A percentile compares a stretch with the other conserved stretches of the same genome.
Conservation (phyloP, 73 alveolate genomes). For the Urostyla sp. region DNA sequence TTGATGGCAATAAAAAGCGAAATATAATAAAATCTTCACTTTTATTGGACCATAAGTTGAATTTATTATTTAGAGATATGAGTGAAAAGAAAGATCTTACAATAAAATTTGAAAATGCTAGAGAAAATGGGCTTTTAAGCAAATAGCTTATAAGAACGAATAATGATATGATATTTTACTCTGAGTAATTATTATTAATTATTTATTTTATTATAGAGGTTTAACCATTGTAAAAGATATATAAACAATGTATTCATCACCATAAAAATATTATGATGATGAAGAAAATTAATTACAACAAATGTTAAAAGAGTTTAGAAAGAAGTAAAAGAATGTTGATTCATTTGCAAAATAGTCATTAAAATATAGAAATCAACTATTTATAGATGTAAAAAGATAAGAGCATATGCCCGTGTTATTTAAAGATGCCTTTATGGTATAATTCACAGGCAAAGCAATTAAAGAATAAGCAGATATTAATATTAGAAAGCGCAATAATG, state of each 20-base stretch:
- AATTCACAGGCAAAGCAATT: neutral
- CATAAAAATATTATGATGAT: too few relatives aligned
- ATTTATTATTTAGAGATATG: slow-evolving; percentile 15
- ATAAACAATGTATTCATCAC: too few relatives aligned
- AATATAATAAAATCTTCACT: neutral
- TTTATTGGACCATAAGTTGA: slow-evolving; percentile 10
- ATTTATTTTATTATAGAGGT: neutral
- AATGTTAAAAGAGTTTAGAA: too few relatives aligned
- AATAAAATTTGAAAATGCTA: neutral
- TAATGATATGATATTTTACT: slow-evolving; percentile 37
- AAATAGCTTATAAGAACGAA: slow-evolving; percentile 31
- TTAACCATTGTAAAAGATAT: neutral
- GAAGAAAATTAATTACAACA: too few relatives aligned
- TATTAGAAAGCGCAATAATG: neutral
- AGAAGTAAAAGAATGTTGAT: neutral
- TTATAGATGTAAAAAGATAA: neutral
- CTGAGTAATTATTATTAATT: neutral
- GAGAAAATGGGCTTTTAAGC: slow-evolving; percentile 5
- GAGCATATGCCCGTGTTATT: neutral
- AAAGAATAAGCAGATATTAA: too few relatives aligned
- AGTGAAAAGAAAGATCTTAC: slow-evolving; percentile 2
- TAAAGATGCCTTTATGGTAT: slow-evolving; percentile 21
- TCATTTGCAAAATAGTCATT: neutral
- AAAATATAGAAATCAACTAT: neutral
- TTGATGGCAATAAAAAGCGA: slow-evolving; percentile 19